A percentile compares a stretch with the other conserved stretches of the same genome.
These are phyloP conservation scores for Crepidotus variabilis DNA, from an alignment of 768 basidiomycete genomes.

Conservation along the genomic window DNA sequence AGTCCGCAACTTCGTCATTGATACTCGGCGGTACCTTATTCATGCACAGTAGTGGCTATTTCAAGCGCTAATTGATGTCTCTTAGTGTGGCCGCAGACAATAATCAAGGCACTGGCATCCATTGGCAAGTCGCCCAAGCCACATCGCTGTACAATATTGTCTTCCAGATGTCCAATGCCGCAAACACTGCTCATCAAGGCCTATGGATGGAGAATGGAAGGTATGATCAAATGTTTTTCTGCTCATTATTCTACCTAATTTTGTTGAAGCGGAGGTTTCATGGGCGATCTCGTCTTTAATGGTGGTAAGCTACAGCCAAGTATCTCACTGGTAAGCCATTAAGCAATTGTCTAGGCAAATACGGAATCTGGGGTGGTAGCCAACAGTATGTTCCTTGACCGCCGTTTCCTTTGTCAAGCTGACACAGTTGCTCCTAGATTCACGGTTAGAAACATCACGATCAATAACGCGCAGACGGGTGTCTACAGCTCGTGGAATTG, in stretches of 20 bases:
- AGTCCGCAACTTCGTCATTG: slow-evolving; percentile 72
- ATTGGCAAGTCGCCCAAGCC: slow-evolving; percentile 83
- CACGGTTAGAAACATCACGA: slow-evolving; percentile 53
- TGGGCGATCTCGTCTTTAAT: slow-evolving; percentile 50
- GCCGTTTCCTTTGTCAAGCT: background rate
- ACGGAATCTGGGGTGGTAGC: slow-evolving; percentile 74
- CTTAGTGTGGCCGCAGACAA: slow-evolving; percentile 47
- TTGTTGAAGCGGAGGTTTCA: slow-evolving; percentile 45
- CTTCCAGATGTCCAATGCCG: slow-evolving; percentile 63
- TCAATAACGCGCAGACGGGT: slow-evolving; percentile 51
- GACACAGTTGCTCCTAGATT: slow-evolving; percentile 29
- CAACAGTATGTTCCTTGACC: slow-evolving; percentile 64
- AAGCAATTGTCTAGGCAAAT: slow-evolving; percentile 42
- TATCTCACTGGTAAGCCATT: slow-evolving; percentile 26
- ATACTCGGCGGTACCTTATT: slow-evolving; percentile 41
- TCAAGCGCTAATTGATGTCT: no score
- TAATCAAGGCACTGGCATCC: slow-evolving; percentile 62
- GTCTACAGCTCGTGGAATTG: slow-evolving; percentile 45
- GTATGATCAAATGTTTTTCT: background rate
- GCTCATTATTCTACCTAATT: background rate
- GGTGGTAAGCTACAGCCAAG: slow-evolving; percentile 67
- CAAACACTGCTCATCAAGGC: slow-evolving; percentile 67
- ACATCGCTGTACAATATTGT: slow-evolving; percentile 73
- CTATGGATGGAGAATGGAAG: slow-evolving; percentile 65
- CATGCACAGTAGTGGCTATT: no score